These are phyloP conservation scores for Nymphaea colorata DNA, from an alignment of 164 flowering plant genomes.

Conservation along the genomic window DNA sequence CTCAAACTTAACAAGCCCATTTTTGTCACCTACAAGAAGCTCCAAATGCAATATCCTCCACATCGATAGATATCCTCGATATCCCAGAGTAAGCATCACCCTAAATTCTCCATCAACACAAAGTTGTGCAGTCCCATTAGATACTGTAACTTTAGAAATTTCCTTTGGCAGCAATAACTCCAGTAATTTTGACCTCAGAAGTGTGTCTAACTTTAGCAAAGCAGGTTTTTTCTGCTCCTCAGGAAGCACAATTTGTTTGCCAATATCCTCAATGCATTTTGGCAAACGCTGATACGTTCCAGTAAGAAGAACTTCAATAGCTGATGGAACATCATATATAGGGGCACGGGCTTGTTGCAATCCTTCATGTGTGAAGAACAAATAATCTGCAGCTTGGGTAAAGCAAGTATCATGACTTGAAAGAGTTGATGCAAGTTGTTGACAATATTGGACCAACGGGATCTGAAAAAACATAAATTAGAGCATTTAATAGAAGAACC, in stretches of 20 bases:
- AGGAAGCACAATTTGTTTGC: conserved; percentile 43
- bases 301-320: conserved; percentile 70
- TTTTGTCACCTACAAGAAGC: conserved; percentile 89
- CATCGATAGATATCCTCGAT: conserved; percentile 79
- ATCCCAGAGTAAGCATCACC: conserved; percentile 87
- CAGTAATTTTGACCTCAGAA: conserved; percentile 79
- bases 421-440: conserved; percentile 78
- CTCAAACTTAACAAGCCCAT: conserved; percentile 74
- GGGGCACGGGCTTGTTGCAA: conserved; percentile 99
- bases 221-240: conserved; percentile 66
- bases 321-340: conserved; percentile 94
- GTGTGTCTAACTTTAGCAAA: conserved; percentile 62
- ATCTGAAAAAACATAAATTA: conserved; percentile 41
- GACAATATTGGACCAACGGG: conserved; percentile 89
- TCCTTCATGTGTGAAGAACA: conserved; percentile 96
- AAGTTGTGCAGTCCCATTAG: conserved; percentile 71
- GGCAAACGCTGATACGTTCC: conserved; percentile 84
- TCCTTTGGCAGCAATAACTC: conserved; percentile 74
- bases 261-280: conserved; percentile 85
- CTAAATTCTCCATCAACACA: conserved; percentile 91
- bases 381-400: conserved; percentile 92
- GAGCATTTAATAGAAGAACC: neutral
- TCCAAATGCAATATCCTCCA: conserved; percentile 97
- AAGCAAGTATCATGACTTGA: conserved; percentile 97
- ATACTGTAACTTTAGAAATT: conserved; percentile 63